Evolutionary conservation across 2,329 filamentous ascomycete genomes (phyloP).

Genomic region (Colletotrichum higginsianum): DNA sequence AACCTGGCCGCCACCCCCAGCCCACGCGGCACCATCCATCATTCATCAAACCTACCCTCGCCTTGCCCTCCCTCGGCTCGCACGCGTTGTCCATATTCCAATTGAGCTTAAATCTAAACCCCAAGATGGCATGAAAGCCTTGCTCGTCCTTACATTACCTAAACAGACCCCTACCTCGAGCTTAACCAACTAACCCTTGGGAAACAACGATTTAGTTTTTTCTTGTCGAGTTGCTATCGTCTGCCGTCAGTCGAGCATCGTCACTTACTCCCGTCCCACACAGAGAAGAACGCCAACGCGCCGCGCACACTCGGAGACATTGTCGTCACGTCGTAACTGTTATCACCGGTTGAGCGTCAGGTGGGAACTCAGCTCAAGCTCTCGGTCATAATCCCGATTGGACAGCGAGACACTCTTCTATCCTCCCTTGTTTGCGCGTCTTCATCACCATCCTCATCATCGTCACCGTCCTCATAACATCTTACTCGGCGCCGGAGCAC

Average conservation of each 20-base stretch:
- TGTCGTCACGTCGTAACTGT: too few species aligned
- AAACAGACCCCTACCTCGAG: constrained; percentile 23
- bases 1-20: constrained; percentile 15
- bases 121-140: constrained; percentile 5
- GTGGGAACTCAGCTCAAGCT: too few species aligned
- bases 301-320: not conserved
- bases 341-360: too few species aligned
- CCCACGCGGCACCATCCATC: constrained; percentile 27
- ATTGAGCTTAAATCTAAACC: constrained; percentile 39
- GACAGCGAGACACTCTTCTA: too few species aligned
- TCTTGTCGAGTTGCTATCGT: not conserved
- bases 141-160: constrained; percentile 12
- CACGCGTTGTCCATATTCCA: not conserved
- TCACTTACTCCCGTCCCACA: not conserved
- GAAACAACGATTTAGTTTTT: not conserved
- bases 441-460: too few species aligned
- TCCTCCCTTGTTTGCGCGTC: too few species aligned
- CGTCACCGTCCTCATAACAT: too few species aligned
- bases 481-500: too few species aligned
- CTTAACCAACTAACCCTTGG: not conserved
- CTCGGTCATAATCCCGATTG: too few species aligned
- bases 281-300: not conserved
- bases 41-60: constrained; percentile 24
- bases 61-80: constrained; percentile 4
- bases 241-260: not conserved